A percentile compares a stretch with the other conserved stretches of the same genome.
Conservation (phyloP, 495 filamentous ascomycete genomes). For the Penicillium atrosanguineum region DNA sequence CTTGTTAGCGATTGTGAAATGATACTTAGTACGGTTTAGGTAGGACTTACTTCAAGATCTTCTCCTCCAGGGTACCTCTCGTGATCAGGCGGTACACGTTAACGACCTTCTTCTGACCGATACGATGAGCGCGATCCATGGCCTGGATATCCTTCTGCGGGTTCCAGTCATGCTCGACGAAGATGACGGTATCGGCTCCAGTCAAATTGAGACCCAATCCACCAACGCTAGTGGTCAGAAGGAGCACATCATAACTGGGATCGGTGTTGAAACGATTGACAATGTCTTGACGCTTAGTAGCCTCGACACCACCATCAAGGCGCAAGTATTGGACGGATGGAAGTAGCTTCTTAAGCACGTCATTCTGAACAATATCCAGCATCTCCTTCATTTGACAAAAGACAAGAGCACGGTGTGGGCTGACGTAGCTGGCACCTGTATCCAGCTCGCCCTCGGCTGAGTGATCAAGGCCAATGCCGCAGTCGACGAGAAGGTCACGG, state of each 20-base stretch:
- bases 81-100: constrained; percentile 99
- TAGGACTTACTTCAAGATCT: constrained; percentile 78
- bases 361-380: constrained; percentile 95
- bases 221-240: constrained; percentile 92
- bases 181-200: constrained; percentile 97
- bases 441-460: constrained; percentile 55
- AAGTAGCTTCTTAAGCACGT: constrained; percentile 80
- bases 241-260: constrained; percentile 87
- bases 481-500: constrained; percentile 86
- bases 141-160: constrained; percentile 98
- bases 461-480: constrained; percentile 77
- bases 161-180: constrained; percentile 99
- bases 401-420: constrained; percentile 89
- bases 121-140: constrained; percentile 98
- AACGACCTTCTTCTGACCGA: constrained; percentile 98
- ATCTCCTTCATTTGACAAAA: constrained; percentile 99
- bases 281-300: constrained; percentile 86
- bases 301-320: constrained; percentile 87
- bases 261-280: constrained; percentile 99
- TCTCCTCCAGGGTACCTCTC: constrained; percentile 93
- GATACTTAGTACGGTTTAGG: not conserved
- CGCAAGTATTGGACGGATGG: constrained; percentile 86
- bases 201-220: constrained; percentile 94
- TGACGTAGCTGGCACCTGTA: constrained; percentile 76
- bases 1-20: constrained; percentile 14